Base-by-base conservation (phyloP, 139 green algal species). In the Micromonas pusilla region DNA sequence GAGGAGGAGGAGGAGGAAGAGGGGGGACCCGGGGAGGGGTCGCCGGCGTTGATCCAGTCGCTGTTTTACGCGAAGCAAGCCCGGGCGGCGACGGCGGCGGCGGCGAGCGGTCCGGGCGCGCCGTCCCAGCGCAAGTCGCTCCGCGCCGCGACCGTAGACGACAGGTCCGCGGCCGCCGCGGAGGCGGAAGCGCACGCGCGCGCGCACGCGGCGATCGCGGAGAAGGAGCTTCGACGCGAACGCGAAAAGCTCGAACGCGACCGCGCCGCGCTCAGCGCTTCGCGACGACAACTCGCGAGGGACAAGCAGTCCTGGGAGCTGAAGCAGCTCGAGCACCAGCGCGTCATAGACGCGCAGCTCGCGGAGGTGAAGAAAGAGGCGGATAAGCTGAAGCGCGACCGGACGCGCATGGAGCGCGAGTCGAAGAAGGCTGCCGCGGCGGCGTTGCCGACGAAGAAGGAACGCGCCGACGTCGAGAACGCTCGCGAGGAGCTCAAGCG, bases 381-480 rank as follows among this genome's bases (percentile, higher is more conserved):
- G 9, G 45, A 57, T 23, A 57, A 16, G 45, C 85, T 95, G 52
- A 76, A 85, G 65, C 82, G 87, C 0, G 90, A 96, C 57, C 73
- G 85, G 20, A 78, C 85, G 0, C 86, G 92, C 53, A 85, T 96
- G 54, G 89, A 94, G 78, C 45, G 45, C 45, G 90, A 94, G 86
- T 89, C 90, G 84, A 65, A 34, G 21, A 68, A 19, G 0, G n/a
- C n/a, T n/a, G 85, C 84, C 9, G 64, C 93, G 72, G 54, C 89
- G 5, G 88, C 90, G 79, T 78, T 96, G 73, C 91, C 91, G 39
- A 93, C 73, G 60, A 90, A 90, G 71, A 93, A 93, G 81, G 89
- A 96, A 79, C 87, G 88, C 23, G 80, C 57, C 23, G 87, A 91
- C 57, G 72, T 90, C 30, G 81, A 90, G 64, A 79, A 81, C 4